Conservation (phyloP, 1,284 basidiomycete genomes). For the Tilletia indica region DNA sequence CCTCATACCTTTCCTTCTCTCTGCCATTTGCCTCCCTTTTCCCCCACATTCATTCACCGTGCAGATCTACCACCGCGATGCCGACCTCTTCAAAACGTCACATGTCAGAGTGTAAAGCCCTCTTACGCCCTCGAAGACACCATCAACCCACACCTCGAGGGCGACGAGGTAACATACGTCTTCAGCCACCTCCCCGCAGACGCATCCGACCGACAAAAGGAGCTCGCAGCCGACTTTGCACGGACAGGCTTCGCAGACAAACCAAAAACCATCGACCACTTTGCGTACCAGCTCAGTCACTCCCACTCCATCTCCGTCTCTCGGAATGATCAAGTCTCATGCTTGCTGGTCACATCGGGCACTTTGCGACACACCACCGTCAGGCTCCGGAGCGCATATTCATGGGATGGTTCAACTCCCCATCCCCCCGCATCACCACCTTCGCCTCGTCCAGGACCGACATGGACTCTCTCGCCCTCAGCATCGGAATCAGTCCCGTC, state of each 20-base stretch:
- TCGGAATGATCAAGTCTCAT: too few species aligned
- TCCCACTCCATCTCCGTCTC: conserved; percentile 39
- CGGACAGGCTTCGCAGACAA: conserved; percentile 38
- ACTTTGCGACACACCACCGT: too few species aligned
- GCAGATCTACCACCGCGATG: conserved; percentile 8
- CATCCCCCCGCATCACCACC: conserved; percentile 29
- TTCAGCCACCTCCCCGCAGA: conserved; percentile 38
- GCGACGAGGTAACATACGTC: conserved; percentile 40
- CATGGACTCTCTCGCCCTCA: neutral
- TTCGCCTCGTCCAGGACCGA: neutral
- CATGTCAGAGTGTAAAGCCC: conserved; percentile 30
- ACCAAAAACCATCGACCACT: conserved; percentile 41
- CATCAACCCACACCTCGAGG: conserved; percentile 43
- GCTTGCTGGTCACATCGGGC: too few species aligned
- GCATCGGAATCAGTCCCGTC: conserved; percentile 13
- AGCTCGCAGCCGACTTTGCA: conserved; percentile 39
- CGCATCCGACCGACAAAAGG: conserved; percentile 42
- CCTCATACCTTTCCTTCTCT: too few species aligned
- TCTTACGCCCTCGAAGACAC: conserved; percentile 50
- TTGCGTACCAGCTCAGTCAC: conserved; percentile 38
- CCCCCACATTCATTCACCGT: neutral
- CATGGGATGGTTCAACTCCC: too few species aligned
- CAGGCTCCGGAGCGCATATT: too few species aligned
- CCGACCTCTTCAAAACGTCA: conserved; percentile 8
- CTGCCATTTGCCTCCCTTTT: too few species aligned